Base-by-base conservation (phyloP, 2,329 filamentous ascomycete species). In the Diaporthe vaccinii region DNA sequence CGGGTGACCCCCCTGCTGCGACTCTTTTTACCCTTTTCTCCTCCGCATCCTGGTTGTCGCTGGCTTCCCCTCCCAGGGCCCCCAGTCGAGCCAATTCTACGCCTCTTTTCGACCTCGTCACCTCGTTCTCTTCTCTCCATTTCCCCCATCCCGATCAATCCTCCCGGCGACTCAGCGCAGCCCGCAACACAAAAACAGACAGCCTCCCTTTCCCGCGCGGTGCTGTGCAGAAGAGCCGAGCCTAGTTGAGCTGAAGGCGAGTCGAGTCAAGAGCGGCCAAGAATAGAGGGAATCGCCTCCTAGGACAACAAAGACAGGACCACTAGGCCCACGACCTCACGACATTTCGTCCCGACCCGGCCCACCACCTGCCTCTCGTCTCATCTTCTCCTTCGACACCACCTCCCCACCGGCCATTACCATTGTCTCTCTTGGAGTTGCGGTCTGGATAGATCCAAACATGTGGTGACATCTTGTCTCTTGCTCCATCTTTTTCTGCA, bases 391-490 rank as follows among this genome's bases (percentile, higher is more conserved):
- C 44, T 59, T 59, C 73, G 68, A 71, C 73, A 36, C 58, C 73
- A 69, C 41, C 69, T 53, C 55, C n/a, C 55, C 67, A 59, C 61
- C 68, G 58, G 28, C 49, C 73, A 61, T 69, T 73, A 75, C 58
- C 65, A 70, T 71, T 72, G 68, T 58, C 39, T 62, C 73, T 41
- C 51, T 73, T 68, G 71, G 55, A 65, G 62, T 68, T 61, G 61
- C 72, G 75, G 73, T 77, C 76, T 74, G 71, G 51, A 71, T 69
- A 68, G 31, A 72, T 76, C 71, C 72, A 73, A 77, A 69, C 74
- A 77, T 77, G 76, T 73, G 72, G 71, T 77, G 74, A 77, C 72
- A 69, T 69, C 68, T 67, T 58, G 53, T 41, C 61, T 77, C 46
- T 70, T 67, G 57, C 70, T 70, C 74, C 68, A 59, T 69, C 76